Percentiles rank a stretch among this genome's conserved stretches.
Evolutionary conservation across 176 grass and related monocot species (phyloP).

Genomic region (Rhynchospora tenuis): DNA sequence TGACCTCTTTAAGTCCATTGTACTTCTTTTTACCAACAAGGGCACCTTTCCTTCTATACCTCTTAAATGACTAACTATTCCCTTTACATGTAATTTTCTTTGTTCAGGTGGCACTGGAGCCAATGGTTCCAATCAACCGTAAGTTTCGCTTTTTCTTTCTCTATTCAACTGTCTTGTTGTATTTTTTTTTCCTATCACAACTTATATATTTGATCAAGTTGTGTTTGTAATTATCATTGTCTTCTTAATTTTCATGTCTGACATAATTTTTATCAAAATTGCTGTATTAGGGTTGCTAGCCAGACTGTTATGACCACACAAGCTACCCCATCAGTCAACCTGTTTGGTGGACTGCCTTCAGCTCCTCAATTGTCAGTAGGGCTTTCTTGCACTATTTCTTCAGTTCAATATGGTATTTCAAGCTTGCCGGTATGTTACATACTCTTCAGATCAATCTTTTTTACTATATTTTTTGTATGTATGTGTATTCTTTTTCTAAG

Average conservation of each 20-base stretch:
- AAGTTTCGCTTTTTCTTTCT: background rate
- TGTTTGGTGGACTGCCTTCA: slow-evolving; percentile 4
- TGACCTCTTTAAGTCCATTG: background rate
- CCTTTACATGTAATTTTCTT: background rate
- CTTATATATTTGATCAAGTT: background rate
- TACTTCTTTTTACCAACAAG: background rate
- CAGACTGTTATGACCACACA: background rate
- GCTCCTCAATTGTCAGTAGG: background rate
- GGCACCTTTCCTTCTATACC: background rate
- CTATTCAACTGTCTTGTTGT: background rate
- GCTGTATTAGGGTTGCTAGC: background rate
- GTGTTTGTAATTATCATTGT: background rate
- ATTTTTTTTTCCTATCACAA: background rate
- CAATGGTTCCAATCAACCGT: background rate
- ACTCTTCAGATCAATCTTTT: background rate
- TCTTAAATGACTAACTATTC: slow-evolving; percentile 8
- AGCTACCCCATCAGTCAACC: background rate
- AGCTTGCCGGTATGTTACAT: slow-evolving; percentile 8
- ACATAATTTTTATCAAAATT: background rate
- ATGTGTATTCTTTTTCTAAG: background rate
- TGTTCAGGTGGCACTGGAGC: background rate
- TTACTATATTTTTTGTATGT: background rate
- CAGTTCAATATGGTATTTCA: slow-evolving; percentile 20
- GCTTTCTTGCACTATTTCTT: slow-evolving; percentile 1
- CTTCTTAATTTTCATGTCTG: background rate